Base-by-base conservation (phyloP, 768 basidiomycete species). In the Agaricus bisporus region DNA sequence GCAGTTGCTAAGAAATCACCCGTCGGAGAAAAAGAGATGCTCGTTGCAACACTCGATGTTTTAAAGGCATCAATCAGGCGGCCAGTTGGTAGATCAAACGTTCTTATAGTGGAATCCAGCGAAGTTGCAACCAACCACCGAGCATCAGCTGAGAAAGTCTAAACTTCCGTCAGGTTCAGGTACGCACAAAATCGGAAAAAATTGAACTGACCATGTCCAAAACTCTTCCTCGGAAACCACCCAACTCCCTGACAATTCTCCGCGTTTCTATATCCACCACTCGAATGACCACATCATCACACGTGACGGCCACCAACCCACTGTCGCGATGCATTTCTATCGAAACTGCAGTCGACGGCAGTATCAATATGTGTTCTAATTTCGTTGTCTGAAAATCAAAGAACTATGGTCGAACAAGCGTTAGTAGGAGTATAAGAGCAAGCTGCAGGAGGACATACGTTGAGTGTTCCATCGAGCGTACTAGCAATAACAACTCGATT, bases 61-160 rank as follows among this genome's bases (percentile, higher is more conserved):
- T 82, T 79, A 74, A 99, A 98, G 0, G 84, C 91, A 61, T 98
- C 93, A 49, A 99, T 94, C 36, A 98, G 73, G 25, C 84, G 78
- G 5, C 95, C 94, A 15, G 94, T 92, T 0, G 97, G 95, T 22
- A 99, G 78, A 64, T 99, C 95, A 66, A 92, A 99, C 2, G 95
- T 98, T 28, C 97, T 82, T 61, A 98, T 91, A 49, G 88, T 76
- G 0, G 91, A 91, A 67, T 99, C 97, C 38, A 97, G 72, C 8
- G 95, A 94, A 2, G 90, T 83, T 1, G 85, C 75, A 39, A 98
- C 78, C 48, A 99, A 74, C 97, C 95, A 98, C 50, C 97, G 78
- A 2, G 94, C 95, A 66, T 98, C 94, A 1, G 91, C 83, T 7
- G 97, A 98, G 69, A 98, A 98, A 1, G 91, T 81, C 95, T 98